Percentiles rank a stretch among this genome's conserved stretches.
phyloP scores from a whole-genome alignment of 345 rosid species.

The Zanthoxylum bungeanum region DNA sequence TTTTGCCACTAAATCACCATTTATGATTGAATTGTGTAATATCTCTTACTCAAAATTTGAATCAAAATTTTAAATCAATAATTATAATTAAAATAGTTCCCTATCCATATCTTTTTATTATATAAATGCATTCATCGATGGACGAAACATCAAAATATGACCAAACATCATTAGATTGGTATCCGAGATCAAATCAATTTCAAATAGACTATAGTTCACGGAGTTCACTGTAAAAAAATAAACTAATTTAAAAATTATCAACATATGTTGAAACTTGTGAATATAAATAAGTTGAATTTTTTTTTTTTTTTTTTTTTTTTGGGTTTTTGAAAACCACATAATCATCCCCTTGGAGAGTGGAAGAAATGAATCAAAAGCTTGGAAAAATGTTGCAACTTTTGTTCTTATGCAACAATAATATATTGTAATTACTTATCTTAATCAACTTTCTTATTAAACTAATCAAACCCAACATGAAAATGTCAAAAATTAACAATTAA shows the following conservation, averaged over 20 bases:
- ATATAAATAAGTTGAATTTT: slow-evolving; percentile 6
- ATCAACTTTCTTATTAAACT: slow-evolving; percentile 25
- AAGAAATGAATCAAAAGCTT: slow-evolving; percentile 17
- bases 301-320: too few species aligned
- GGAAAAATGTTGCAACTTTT: slow-evolving; percentile 20
- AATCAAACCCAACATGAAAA: slow-evolving; percentile 21
- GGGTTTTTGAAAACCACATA: slow-evolving; percentile 32
- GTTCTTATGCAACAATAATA: slow-evolving; percentile 20
- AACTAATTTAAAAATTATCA: background rate
- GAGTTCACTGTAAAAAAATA: slow-evolving; percentile 6
- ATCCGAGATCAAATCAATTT: too few species aligned
- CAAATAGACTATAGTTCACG: slow-evolving; percentile 23
- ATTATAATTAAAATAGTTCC: too few species aligned
- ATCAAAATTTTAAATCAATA: too few species aligned
- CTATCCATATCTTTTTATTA: too few species aligned
- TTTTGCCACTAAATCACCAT: too few species aligned
- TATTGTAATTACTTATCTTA: slow-evolving; percentile 13
- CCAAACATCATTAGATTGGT: too few species aligned
- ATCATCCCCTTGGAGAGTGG: slow-evolving; percentile 20
- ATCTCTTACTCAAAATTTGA: too few species aligned
- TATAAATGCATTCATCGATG: too few species aligned
- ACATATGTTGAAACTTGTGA: slow-evolving; percentile 13
- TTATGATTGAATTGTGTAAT: too few species aligned
- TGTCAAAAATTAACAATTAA: slow-evolving; percentile 20
- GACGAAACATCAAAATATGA: too few species aligned